Evolutionary conservation across 73 alveolate species (phyloP).

Genomic region (Paramecium bursaria): DNA sequence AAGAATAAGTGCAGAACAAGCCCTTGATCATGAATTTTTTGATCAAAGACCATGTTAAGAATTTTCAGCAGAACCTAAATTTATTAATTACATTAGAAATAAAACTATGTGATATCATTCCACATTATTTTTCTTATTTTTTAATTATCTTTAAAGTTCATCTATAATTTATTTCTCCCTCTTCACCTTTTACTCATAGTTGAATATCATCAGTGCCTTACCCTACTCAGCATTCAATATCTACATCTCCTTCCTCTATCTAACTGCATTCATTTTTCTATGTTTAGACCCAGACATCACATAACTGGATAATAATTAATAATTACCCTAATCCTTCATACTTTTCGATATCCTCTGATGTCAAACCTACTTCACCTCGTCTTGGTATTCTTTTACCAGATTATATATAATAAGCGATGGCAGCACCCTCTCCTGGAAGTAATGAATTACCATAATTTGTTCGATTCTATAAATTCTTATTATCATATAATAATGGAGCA

Average conservation of each 20-base stretch:
- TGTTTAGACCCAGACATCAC: constrained; percentile 75
- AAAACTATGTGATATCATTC: too few relatives aligned
- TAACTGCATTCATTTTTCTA: constrained; percentile 74
- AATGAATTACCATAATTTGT: constrained; percentile 61
- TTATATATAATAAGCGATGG: constrained; percentile 74
- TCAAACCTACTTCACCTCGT: constrained; percentile 87
- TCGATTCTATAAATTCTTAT: constrained; percentile 25
- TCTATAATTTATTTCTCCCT: constrained; percentile 52
- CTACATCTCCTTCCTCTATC: constrained; percentile 68
- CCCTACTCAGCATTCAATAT: constrained; percentile 55
- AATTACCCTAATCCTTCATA: constrained; percentile 77
- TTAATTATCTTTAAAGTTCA: constrained; percentile 31
- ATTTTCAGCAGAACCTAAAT: too few relatives aligned
- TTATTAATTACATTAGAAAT: too few relatives aligned
- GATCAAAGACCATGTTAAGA: too few relatives aligned
- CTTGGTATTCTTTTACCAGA: constrained; percentile 84
- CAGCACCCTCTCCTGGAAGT: constrained; percentile 85
- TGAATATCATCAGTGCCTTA: constrained; percentile 53
- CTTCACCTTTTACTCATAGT: constrained; percentile 50
- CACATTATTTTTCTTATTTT: too few relatives aligned
- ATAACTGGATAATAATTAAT: constrained; percentile 41
- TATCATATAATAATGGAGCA: constrained; percentile 12
- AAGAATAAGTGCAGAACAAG: constrained; percentile 90
- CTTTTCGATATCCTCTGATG: constrained; percentile 78
- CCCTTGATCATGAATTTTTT: constrained; percentile 50